Evolutionary conservation across 208 protist genomes (phyloP), one percentile per base, ranked within the genome.

Genomic region (Leishmania tarentolae): DNA sequence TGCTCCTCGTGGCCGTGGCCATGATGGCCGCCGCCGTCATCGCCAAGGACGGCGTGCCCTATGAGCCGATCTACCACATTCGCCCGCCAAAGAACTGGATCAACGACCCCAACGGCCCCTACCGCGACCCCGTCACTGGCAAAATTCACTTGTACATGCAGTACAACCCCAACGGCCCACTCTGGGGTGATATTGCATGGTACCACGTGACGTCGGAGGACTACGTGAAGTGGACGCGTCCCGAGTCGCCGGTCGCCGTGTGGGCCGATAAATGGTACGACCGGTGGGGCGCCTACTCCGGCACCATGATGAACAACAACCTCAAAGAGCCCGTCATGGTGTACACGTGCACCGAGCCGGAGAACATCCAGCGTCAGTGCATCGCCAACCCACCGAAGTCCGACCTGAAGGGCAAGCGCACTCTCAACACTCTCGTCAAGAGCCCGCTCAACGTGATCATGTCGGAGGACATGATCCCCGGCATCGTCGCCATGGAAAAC

Each of bases 91-190:
- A 37, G 37, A 78, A 93, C 76, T 94, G 91, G 85, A 91, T 93
- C 80, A 92, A 89, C 72, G 89, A 91, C 84, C 89, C 91, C 21
- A 94, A 89, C 83, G 88, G 87, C 44, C 87, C 88, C 52, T 91
- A 90, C 84, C 88, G 88, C 56, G 89, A 91, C 83, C 87, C 88
- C 47, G 83, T 91, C 78, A 94, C 79, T 46, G 85, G 83, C 44
- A 86, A 83, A 57, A 87, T 90, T 46, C 82, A 92, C 76, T 71
- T 90, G 69, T 91, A 91, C 88, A 90, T 92, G 83, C 88, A 94
- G 86, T 92, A 92, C 85, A 91, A 92, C 87, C 90, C 90, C 31
- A 76, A 87, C 82, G 80, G 81, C 76, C 80, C 90, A 63, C 74
- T 92, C 53, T 90, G 86, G 86, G 89, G 89, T 52, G 87, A 91